These are phyloP conservation scores for Pelargonium nanum DNA, from an alignment of 345 rosid species.

Conservation along the genomic window DNA sequence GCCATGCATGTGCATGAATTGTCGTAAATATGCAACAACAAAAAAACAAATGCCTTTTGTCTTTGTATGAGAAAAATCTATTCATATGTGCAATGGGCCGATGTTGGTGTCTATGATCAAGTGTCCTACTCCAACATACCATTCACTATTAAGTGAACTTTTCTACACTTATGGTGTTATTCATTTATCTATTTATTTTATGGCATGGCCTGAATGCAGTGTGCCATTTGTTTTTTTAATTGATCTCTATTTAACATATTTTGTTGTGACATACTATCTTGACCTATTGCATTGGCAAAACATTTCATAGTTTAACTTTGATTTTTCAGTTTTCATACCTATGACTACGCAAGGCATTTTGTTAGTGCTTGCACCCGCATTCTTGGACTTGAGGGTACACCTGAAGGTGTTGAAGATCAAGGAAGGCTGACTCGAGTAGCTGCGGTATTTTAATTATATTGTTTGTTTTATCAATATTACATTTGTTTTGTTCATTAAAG, in stretches of 20 bases:
- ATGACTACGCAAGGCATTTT: slow-evolving; percentile 97
- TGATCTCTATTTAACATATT: not conserved
- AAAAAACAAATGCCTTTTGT: not conserved
- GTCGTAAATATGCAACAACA: not conserved
- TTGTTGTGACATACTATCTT: too few relatives aligned
- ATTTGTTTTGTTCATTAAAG: slow-evolving; percentile 5
- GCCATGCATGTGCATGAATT: not conserved
- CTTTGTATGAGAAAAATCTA: too few relatives aligned
- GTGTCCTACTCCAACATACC: too few relatives aligned
- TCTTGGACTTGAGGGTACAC: slow-evolving; percentile 98
- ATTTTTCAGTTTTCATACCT: slow-evolving; percentile 80
- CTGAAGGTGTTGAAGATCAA: slow-evolving; percentile 98
- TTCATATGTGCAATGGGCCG: too few relatives aligned
- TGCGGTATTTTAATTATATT: slow-evolving; percentile 45
- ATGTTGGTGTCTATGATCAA: too few relatives aligned
- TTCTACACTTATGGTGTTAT: too few relatives aligned
- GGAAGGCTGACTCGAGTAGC: slow-evolving; percentile 95
- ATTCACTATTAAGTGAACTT: too few relatives aligned
- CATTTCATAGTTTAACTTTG: not conserved
- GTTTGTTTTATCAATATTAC: slow-evolving; percentile 14
- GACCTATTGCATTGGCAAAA: too few relatives aligned
- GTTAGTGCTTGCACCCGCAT: slow-evolving; percentile 99
- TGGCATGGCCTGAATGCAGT: too few relatives aligned
- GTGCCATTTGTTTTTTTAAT: not conserved
- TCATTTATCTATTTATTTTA: too few relatives aligned